Base-by-base conservation (phyloP, 768 basidiomycete species). In the Agrocybe chaxingu region DNA sequence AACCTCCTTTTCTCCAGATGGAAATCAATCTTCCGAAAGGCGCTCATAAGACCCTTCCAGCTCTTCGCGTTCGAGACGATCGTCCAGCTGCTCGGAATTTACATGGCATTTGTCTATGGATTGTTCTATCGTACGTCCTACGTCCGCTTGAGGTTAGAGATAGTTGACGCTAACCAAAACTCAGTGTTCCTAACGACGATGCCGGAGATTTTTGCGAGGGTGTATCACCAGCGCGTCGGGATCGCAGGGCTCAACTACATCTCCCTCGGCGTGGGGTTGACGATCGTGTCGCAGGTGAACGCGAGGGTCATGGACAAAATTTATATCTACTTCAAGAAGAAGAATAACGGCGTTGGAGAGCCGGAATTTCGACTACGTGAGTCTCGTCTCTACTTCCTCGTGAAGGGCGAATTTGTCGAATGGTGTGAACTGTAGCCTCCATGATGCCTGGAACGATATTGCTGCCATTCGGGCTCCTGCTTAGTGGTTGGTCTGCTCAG, bases 61-160 rank as follows among this genome's bases (percentile, higher is more conserved):
- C 62, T 92, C 8, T 85, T 89, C 49, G 58, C 48, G 0, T 59
- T 58, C 4, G 88, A 91, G 59, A 78, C 82, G 0, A 87, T 90
- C 56, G 70, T 87, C 13, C 86, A 87, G 57, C 62, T 87, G 2
- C 66, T 90, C 8, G 82, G 83, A 0, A 3, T 82, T 0, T 90
- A 88, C 53, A 80, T 87, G 77, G 81, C 85, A 0, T 81, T 87
- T 55, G 60, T 86, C 10, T 92, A 85, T 50, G 89, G 84, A 4
- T 58, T 73, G 0, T 66, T 83, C 35, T 87, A 84, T 50, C 54
- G 82, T 82, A 57, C 44, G 80, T 66, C 30, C 24, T 24, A 4
- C 24, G 4, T 24, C 24, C 24, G 24, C 24, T 24, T 24, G 3
- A 4, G 24, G 24, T 24, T 4, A 24, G 24, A 24, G 24, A 24